phyloP scores from a whole-genome alignment of 2,329 filamentous ascomycete genomes.

The Hypoxylon sp. region DNA sequence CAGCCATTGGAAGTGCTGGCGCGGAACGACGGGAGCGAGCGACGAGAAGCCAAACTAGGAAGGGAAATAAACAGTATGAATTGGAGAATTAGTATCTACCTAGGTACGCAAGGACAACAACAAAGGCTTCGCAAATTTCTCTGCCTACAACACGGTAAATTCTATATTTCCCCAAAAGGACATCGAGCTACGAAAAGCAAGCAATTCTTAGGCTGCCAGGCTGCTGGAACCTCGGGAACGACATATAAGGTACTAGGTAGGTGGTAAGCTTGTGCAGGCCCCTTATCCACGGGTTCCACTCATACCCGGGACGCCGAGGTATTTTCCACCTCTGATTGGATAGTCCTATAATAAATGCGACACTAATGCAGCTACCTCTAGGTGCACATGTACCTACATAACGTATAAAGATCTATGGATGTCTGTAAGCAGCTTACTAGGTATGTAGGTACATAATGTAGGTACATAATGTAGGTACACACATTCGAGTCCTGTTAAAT shows the following conservation, averaged over 20 bases:
- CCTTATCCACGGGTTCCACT: background rate
- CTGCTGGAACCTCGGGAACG: background rate
- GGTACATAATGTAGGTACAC: too few relatives aligned
- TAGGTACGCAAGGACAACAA: background rate
- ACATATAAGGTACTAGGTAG: background rate
- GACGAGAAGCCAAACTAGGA: conserved; percentile 13
- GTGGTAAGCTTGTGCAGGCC: background rate
- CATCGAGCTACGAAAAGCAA: background rate
- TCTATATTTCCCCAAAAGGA: background rate
- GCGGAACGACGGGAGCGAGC: conserved; percentile 21
- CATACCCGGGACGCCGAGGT: background rate
- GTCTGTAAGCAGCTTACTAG: too few relatives aligned
- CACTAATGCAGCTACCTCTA: background rate
- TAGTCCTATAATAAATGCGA: background rate
- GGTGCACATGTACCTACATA: background rate
- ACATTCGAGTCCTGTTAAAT: too few relatives aligned
- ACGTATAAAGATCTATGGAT: too few relatives aligned
- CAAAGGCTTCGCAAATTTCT: background rate
- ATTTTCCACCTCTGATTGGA: background rate
- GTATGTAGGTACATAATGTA: background rate
- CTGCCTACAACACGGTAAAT: background rate
- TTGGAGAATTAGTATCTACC: conserved; percentile 3
- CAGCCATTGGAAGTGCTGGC: conserved; percentile 20
- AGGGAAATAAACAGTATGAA: conserved; percentile 3
- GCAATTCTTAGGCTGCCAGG: background rate